Percentiles rank a stretch among this genome's conserved stretches.
These are phyloP conservation scores for Dactylis glomerata DNA, from an alignment of 176 grass and related monocot species.

Conservation along the genomic window DNA sequence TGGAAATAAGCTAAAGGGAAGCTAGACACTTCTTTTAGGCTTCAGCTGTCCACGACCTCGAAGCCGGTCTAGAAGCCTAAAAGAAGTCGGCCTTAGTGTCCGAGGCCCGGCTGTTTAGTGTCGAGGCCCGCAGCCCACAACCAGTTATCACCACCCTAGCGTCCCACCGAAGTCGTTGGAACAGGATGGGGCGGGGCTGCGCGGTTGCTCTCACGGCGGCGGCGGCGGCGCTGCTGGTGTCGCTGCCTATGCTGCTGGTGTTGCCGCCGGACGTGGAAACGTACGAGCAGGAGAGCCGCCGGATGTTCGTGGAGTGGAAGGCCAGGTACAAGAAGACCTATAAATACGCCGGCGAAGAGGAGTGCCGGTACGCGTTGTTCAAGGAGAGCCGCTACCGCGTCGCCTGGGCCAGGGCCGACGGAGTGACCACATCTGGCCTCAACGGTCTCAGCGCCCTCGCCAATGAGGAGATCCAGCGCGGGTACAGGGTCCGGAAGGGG, in stretches of 20 bases:
- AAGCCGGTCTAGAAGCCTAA: no score
- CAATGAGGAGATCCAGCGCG: not conserved
- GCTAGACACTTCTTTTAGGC: no score
- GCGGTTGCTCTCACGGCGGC: not conserved
- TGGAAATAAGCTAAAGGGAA: no score
- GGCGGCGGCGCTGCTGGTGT: not conserved
- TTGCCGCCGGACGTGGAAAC: not conserved
- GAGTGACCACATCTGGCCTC: not conserved
- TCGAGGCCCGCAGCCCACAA: no score
- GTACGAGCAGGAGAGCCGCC: constrained; percentile 4
- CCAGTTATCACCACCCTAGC: no score
- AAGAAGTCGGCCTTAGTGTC: no score
- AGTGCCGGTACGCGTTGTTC: constrained; percentile 33
- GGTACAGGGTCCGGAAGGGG: not conserved
- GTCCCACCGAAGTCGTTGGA: not conserved
- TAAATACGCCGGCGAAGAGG: not conserved
- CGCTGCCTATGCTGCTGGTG: not conserved
- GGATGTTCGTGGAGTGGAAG: not conserved
- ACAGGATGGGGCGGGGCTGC: not conserved
- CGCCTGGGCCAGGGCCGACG: not conserved
- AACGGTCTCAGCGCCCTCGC: not conserved
- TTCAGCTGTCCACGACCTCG: no score
- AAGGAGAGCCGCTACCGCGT: not conserved
- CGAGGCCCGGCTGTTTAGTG: no score
- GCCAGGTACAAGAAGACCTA: not conserved